phyloP scores from a whole-genome alignment of 1,284 basidiomycete species.

The Cystobasidium sp. region DNA sequence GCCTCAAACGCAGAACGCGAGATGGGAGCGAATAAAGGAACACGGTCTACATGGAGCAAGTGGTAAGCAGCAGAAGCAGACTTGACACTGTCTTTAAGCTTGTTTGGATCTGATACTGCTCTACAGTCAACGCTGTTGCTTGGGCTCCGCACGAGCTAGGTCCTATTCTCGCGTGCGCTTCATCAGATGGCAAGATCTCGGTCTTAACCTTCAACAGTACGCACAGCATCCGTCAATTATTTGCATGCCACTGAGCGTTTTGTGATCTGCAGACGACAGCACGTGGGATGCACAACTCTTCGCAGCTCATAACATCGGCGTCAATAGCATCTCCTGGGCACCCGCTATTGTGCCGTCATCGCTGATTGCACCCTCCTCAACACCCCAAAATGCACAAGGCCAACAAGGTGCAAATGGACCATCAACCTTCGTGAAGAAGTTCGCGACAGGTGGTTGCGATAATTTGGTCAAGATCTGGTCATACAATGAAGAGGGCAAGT shows the following conservation, averaged over 20 bases:
- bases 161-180: constrained; percentile 93
- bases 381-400: constrained; percentile 22
- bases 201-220: constrained; percentile 95
- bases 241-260: background rate
- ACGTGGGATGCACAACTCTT: constrained; percentile 96
- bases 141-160: constrained; percentile 99
- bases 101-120: background rate
- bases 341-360: constrained; percentile 86
- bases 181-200: constrained; percentile 97
- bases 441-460: constrained; percentile 95
- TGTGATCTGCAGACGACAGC: constrained; percentile 74
- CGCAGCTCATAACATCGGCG: constrained; percentile 92
- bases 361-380: constrained; percentile 67
- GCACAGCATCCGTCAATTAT: constrained; percentile 53
- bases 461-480: constrained; percentile 95
- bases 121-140: constrained; percentile 88
- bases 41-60: constrained; percentile 92
- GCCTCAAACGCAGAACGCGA: constrained; percentile 60
- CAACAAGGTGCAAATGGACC: constrained; percentile 42
- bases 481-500: constrained; percentile 63
- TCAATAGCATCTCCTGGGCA: constrained; percentile 97
- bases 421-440: constrained; percentile 66
- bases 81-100: background rate
- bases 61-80: constrained; percentile 62
- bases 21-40: constrained; percentile 96